A percentile compares a stretch with the other conserved stretches of the same genome.
These are phyloP conservation scores for Bjerkandera adusta DNA, from an alignment of 1,284 basidiomycete genomes.

Conservation along the genomic window DNA sequence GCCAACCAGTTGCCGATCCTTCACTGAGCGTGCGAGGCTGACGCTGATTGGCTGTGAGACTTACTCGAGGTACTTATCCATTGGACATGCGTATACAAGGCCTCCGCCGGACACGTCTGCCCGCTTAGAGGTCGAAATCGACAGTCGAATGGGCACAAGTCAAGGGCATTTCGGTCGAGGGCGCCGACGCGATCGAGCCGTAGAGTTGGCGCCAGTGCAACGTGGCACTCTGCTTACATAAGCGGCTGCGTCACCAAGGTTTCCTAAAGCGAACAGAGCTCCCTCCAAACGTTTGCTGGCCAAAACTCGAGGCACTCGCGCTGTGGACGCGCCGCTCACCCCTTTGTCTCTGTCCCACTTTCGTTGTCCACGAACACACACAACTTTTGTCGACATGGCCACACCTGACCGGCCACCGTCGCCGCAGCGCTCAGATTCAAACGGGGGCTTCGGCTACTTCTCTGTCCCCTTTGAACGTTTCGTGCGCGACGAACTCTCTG, in stretches of 20 bases:
- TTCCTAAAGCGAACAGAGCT: neutral
- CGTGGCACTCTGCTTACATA: slow-evolving; percentile 7
- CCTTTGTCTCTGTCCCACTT: slow-evolving; percentile 10
- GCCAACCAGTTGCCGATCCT: no score
- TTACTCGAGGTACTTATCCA: no score
- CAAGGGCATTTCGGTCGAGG: no score
- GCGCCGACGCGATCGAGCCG: no score
- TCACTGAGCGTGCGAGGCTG: no score
- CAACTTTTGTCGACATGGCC: neutral
- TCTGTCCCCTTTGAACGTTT: slow-evolving; percentile 52
- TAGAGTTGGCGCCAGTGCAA: no score
- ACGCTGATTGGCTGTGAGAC: no score
- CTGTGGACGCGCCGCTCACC: slow-evolving; percentile 1
- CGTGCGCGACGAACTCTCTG: slow-evolving; percentile 48
- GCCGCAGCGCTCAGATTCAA: slow-evolving; percentile 24
- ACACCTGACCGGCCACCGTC: slow-evolving; percentile 7
- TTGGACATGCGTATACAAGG: no score
- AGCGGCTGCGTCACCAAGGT: slow-evolving; percentile 4
- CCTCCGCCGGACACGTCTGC: no score
- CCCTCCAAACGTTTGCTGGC: slow-evolving; percentile 6
- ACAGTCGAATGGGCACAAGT: no score
- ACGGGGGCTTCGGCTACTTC: slow-evolving; percentile 41
- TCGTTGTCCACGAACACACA: slow-evolving; percentile 5
- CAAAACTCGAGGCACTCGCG: slow-evolving; percentile 4
- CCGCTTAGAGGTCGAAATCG: no score